Conservation (phyloP, 2,329 filamentous ascomycete species). For the Curvularia verruculosa region DNA sequence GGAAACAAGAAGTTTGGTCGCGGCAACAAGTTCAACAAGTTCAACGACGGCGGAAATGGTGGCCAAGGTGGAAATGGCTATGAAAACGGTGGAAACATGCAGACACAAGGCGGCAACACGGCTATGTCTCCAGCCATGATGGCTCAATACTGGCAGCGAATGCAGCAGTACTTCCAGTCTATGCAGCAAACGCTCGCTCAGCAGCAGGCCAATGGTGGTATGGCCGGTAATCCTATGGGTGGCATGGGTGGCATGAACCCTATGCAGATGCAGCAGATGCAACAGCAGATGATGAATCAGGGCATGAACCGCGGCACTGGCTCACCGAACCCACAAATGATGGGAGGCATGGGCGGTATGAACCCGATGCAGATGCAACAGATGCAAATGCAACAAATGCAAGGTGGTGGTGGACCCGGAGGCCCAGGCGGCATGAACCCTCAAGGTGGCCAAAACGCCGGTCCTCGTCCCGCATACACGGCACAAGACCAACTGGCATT, state of each 20-base stretch:
- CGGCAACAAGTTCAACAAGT: conserved; percentile 47
- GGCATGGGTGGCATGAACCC: conserved; percentile 65
- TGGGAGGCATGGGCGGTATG: conserved; percentile 59
- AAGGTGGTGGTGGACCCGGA: conserved; percentile 50
- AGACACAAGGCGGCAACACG: conserved; percentile 43
- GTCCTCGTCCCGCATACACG: conserved; percentile 62
- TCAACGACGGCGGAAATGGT: conserved; percentile 49
- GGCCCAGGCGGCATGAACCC: conserved; percentile 33
- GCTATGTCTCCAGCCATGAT: conserved; percentile 96
- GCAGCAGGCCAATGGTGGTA: conserved; percentile 49
- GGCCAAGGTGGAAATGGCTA: conserved; percentile 49
- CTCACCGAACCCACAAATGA: conserved; percentile 43
- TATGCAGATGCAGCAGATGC: conserved; percentile 55
- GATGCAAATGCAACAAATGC: conserved; percentile 62
- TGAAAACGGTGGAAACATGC: conserved; percentile 56
- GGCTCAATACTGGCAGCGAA: conserved; percentile 97
- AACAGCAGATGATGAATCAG: conserved; percentile 44
- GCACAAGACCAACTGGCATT: conserved; percentile 76
- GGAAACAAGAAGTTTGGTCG: conserved; percentile 59
- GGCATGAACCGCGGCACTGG: conserved; percentile 42
- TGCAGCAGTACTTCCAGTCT: conserved; percentile 96
- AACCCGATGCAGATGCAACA: conserved; percentile 72
- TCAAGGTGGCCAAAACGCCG: conserved; percentile 27
- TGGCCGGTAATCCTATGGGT: conserved; percentile 50
- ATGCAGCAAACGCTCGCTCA: conserved; percentile 88